Evolutionary conservation across 2,329 filamentous ascomycete genomes (phyloP).

Genomic region (Penicillium sp.): DNA sequence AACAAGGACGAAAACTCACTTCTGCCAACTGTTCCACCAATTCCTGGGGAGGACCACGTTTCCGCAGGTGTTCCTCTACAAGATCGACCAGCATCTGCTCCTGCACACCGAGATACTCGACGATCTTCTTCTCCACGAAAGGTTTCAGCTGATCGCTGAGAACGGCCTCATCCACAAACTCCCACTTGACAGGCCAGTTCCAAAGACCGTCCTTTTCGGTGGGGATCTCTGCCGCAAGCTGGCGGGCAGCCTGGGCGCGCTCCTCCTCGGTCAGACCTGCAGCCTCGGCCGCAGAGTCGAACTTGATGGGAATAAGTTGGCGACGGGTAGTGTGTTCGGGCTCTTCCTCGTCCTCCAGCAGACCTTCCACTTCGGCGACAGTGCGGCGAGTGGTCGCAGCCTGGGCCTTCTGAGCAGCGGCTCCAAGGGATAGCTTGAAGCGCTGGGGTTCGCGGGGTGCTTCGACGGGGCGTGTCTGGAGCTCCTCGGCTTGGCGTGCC

Average conservation of each 20-base stretch:
- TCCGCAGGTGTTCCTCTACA: conserved; percentile 82
- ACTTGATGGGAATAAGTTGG: conserved; percentile 79
- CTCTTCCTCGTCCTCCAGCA: conserved; percentile 94
- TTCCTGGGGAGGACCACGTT: conserved; percentile 72
- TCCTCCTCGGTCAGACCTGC: conserved; percentile 82
- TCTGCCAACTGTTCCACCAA: conserved; percentile 83
- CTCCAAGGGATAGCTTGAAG: conserved; percentile 91
- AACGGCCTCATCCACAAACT: conserved; percentile 78
- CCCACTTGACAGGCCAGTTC: conserved; percentile 93
- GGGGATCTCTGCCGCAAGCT: conserved; percentile 87
- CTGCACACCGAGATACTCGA: conserved; percentile 94
- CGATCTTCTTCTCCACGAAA: conserved; percentile 97
- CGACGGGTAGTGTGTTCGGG: conserved; percentile 68
- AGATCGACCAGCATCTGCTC: conserved; percentile 94
- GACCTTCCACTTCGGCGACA: conserved; percentile 88
- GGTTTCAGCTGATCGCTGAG: conserved; percentile 85
- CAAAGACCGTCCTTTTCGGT: conserved; percentile 83
- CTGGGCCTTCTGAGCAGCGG: conserved; percentile 74
- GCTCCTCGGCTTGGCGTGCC: conserved; percentile 77
- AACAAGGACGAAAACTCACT: conserved; percentile 56
- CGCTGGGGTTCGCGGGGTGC: conserved; percentile 63
- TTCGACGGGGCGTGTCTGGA: conserved; percentile 52
- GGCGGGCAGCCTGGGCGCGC: conserved; percentile 74
- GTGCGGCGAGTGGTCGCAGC: conserved; percentile 68
- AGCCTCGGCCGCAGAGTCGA: conserved; percentile 68